Percentiles rank a stretch among this genome's conserved stretches.
phyloP scores from a whole-genome alignment of 2,329 filamentous ascomycete genomes.

The Colletotrichum abscissum region DNA sequence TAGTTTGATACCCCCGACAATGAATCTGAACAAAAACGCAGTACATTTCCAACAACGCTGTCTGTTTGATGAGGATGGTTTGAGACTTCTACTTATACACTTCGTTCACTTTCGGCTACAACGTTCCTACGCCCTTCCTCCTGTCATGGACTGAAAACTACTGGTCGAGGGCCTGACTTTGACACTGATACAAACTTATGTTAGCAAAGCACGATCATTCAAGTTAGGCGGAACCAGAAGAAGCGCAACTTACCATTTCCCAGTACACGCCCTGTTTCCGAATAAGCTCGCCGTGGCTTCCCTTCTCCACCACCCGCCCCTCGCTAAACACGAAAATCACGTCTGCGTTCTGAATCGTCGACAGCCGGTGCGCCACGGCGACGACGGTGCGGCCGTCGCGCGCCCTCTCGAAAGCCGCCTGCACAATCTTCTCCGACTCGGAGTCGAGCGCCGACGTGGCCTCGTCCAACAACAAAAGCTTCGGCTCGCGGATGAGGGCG shows the following conservation, averaged over 20 bases:
- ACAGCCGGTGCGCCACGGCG: conserved; percentile 54
- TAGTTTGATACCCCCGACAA: neutral
- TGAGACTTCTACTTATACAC: neutral
- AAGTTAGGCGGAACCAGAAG: too few relatives aligned
- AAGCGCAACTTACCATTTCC: conserved; percentile 32
- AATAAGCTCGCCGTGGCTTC: conserved; percentile 46
- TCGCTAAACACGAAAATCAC: conserved; percentile 56
- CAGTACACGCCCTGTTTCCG: conserved; percentile 33
- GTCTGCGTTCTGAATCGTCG: conserved; percentile 56
- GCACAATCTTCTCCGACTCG: conserved; percentile 65
- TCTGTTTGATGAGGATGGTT: neutral
- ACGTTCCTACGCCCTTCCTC: neutral
- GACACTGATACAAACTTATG: conserved; percentile 18
- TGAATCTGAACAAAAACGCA: neutral
- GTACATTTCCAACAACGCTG: neutral
- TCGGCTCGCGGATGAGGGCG: conserved; percentile 62
- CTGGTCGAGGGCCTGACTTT: conserved; percentile 36
- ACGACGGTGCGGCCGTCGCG: conserved; percentile 47
- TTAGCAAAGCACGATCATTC: neutral
- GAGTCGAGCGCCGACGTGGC: conserved; percentile 67
- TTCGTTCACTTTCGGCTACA: neutral
- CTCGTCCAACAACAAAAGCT: conserved; percentile 66
- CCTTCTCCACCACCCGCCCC: conserved; percentile 53
- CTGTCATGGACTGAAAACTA: neutral
- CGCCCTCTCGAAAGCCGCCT: conserved; percentile 47